These are phyloP conservation scores for Blastomyces emzantsi DNA, from an alignment of 2,329 filamentous ascomycete genomes.

Conservation along the genomic window DNA sequence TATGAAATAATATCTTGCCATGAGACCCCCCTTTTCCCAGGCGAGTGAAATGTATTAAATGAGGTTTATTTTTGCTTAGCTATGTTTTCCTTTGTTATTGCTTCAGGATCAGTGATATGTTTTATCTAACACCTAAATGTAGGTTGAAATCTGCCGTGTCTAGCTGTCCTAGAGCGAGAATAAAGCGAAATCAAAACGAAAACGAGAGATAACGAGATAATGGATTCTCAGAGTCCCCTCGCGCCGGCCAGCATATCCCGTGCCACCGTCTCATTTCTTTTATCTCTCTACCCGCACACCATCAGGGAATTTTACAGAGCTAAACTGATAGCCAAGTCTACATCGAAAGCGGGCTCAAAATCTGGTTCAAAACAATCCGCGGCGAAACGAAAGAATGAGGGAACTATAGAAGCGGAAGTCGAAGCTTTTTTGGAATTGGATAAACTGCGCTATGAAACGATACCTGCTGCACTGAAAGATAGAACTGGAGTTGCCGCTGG, in stretches of 20 bases:
- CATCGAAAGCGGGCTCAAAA: slow-evolving; percentile 1
- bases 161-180: background rate
- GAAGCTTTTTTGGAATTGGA: slow-evolving; percentile 28
- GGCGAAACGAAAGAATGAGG: slow-evolving; percentile 8
- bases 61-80: background rate
- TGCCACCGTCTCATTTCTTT: slow-evolving; percentile 11
- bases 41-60: background rate
- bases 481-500: slow-evolving; percentile 4
- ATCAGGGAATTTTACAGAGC: slow-evolving; percentile 18
- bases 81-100: background rate
- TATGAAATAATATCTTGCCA: background rate
- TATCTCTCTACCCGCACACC: slow-evolving; percentile 18
- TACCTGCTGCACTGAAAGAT: slow-evolving; percentile 23
- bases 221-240: background rate
- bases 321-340: slow-evolving; percentile 17
- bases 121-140: background rate
- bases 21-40: background rate
- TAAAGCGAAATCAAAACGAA: background rate
- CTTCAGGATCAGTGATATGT: background rate
- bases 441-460: slow-evolving; percentile 30
- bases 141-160: background rate
- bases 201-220: background rate
- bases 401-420: slow-evolving; percentile 18
- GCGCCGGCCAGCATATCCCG: slow-evolving; percentile 12
- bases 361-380: background rate